Evolutionary conservation across 768 basidiomycete genomes (phyloP).

Genomic region (Collybia sordida): DNA sequence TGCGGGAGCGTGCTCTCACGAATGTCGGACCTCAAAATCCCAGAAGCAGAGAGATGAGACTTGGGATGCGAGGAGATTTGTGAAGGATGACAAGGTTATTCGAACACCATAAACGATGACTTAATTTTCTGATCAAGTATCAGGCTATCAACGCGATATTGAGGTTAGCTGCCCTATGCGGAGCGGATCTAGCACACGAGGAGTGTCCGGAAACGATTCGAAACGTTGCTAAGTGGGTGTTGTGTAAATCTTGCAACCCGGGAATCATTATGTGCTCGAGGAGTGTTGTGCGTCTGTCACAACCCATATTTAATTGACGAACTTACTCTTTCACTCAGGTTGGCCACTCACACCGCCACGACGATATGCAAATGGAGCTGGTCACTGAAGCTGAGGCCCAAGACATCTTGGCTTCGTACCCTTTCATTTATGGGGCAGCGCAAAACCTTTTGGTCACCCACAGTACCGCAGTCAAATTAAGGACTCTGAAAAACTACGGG

Average conservation of each 20-base stretch:
- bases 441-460: constrained; percentile 14
- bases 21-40: constrained; percentile 40
- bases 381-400: constrained; percentile 17
- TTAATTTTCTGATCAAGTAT: background rate
- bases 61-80: constrained; percentile 55
- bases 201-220: constrained; percentile 18
- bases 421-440: constrained; percentile 18
- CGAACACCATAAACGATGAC: background rate
- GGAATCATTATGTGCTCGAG: constrained; percentile 47
- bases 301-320: background rate
- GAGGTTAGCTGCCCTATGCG: constrained; percentile 31
- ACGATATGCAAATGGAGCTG: constrained; percentile 43
- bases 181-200: constrained; percentile 25
- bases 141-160: constrained; percentile 50
- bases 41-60: constrained; percentile 20
- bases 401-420: background rate
- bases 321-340: constrained; percentile 34
- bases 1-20: constrained; percentile 56
- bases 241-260: constrained; percentile 51
- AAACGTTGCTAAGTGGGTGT: constrained; percentile 28
- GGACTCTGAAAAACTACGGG: constrained; percentile 40
- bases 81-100: constrained; percentile 57
- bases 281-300: constrained; percentile 39
- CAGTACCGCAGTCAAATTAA: background rate
- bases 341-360: constrained; percentile 66